Evolutionary conservation across 768 basidiomycete species (phyloP).

Genomic region (Pleurotus salmoneostramineus): DNA sequence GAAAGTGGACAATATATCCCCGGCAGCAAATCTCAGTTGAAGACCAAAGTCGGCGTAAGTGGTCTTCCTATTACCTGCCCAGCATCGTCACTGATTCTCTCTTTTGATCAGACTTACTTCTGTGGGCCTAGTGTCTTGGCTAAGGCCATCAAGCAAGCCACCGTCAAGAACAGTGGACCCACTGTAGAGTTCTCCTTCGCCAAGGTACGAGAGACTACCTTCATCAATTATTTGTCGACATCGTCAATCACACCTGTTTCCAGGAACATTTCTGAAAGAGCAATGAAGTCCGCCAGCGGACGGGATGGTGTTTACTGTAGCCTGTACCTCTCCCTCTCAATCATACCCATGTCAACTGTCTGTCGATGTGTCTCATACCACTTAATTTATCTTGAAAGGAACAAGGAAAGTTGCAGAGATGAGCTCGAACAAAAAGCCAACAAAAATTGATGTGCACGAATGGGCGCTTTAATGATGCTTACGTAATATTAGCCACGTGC

Average conservation of each 20-base stretch:
- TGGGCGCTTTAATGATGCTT: too few species aligned
- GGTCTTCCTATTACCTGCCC: conserved; percentile 3
- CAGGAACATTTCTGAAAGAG: conserved; percentile 63
- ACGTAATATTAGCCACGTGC: neutral
- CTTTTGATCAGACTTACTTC: conserved; percentile 68
- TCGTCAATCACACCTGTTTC: conserved; percentile 4
- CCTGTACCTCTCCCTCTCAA: conserved; percentile 1
- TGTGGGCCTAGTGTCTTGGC: conserved; percentile 80
- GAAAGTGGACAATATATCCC: conserved; percentile 81
- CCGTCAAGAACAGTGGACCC: conserved; percentile 46
- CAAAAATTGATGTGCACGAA: too few species aligned
- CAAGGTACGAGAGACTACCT: conserved; percentile 43
- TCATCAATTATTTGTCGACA: neutral
- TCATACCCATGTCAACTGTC: neutral
- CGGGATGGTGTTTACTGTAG: neutral
- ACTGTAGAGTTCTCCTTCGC: conserved; percentile 75
- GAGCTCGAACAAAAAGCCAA: too few species aligned
- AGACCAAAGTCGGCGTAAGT: conserved; percentile 80
- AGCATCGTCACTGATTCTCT: too few species aligned
- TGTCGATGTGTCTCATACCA: too few species aligned
- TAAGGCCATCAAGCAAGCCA: conserved; percentile 72
- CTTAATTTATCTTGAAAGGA: too few species aligned
- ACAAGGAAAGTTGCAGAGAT: too few species aligned
- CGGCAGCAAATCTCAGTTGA: conserved; percentile 72
- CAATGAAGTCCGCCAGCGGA: neutral